Percentiles rank a stretch among this genome's conserved stretches.
phyloP scores from a whole-genome alignment of 176 grass and related monocot genomes.

The Dactylis glomerata region DNA sequence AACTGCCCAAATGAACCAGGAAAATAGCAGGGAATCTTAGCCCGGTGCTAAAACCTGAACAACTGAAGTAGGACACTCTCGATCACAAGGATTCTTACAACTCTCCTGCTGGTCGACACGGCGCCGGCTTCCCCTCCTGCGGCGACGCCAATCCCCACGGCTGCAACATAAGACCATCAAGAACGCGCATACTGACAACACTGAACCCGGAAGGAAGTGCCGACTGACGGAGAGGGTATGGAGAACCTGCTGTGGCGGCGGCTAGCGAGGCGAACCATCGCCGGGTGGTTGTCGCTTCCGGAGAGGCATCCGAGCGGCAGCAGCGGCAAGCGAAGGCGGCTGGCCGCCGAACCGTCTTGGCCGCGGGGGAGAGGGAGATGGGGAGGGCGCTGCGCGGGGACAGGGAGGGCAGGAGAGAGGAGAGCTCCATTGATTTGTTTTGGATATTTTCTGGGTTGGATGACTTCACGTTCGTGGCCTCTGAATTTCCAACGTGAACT shows the following conservation, averaged over 20 bases:
- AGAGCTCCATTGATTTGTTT: constrained; percentile 58
- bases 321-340: constrained; percentile 36
- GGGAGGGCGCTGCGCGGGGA: constrained; percentile 8
- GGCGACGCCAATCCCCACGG: constrained; percentile 27
- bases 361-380: neutral
- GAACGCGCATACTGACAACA: neutral
- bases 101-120: constrained; percentile 91
- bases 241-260: constrained; percentile 40
- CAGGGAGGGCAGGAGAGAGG: constrained; percentile 37
- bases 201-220: neutral
- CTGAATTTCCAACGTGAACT: constrained; percentile 18
- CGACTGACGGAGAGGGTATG: neutral
- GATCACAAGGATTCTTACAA: constrained; percentile 51
- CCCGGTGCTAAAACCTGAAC: neutral
- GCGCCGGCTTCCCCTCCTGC: constrained; percentile 49
- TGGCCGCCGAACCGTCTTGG: neutral
- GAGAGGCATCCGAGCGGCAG: constrained; percentile 20
- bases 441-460: neutral
- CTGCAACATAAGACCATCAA: constrained; percentile 2
- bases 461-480: constrained; percentile 36
- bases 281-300: neutral
- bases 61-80: neutral
- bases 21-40: constrained; percentile 17
- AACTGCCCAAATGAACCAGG: constrained; percentile 51
- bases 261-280: constrained; percentile 43